These are phyloP conservation scores for Vitis cinerea DNA, from an alignment of 164 flowering plant genomes.

Conservation along the genomic window DNA sequence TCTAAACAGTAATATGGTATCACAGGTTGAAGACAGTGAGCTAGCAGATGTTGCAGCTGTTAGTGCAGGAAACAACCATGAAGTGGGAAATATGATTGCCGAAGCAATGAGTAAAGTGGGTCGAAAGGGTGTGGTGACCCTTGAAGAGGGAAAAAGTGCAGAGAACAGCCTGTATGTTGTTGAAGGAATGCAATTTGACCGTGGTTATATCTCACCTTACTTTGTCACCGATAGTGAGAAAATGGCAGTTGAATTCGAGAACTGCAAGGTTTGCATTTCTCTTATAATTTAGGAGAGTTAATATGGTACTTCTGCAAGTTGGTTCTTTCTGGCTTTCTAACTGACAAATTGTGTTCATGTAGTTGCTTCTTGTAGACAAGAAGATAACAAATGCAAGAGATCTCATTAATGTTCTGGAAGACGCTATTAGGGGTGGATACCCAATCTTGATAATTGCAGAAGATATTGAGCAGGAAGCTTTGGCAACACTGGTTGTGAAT, in stretches of 20 bases:
- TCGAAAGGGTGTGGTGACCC: slow-evolving; percentile 93
- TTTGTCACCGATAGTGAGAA: slow-evolving; percentile 96
- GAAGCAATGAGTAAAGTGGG: slow-evolving; percentile 98
- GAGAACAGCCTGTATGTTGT: slow-evolving; percentile 90
- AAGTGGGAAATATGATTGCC: slow-evolving; percentile 93
- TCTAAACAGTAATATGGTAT: not conserved
- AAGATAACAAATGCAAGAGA: slow-evolving; percentile 96
- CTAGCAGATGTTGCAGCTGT: slow-evolving; percentile 98
- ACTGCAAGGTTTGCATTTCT: slow-evolving; percentile 70
- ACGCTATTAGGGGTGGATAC: slow-evolving; percentile 79
- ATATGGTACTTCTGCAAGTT: not conserved
- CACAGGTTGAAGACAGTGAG: slow-evolving; percentile 96
- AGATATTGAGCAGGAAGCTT: slow-evolving; percentile 96
- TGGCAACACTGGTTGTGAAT: slow-evolving; percentile 98
- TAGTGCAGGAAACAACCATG: slow-evolving; percentile 96
- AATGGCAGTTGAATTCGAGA: slow-evolving; percentile 90
- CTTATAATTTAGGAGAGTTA: not conserved
- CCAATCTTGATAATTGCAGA: slow-evolving; percentile 90
- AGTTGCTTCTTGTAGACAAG: slow-evolving; percentile 95
- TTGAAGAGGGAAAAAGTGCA: slow-evolving; percentile 97
- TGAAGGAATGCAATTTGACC: slow-evolving; percentile 98
- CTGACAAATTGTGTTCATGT: slow-evolving; percentile 18
- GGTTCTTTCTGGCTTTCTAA: not conserved
- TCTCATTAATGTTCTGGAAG: slow-evolving; percentile 77
- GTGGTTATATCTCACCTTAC: slow-evolving; percentile 95